Evolutionary conservation across 345 rosid genomes (phyloP), one percentile per base, ranked within the genome.

Genomic region (Dipteronia sinensis): DNA sequence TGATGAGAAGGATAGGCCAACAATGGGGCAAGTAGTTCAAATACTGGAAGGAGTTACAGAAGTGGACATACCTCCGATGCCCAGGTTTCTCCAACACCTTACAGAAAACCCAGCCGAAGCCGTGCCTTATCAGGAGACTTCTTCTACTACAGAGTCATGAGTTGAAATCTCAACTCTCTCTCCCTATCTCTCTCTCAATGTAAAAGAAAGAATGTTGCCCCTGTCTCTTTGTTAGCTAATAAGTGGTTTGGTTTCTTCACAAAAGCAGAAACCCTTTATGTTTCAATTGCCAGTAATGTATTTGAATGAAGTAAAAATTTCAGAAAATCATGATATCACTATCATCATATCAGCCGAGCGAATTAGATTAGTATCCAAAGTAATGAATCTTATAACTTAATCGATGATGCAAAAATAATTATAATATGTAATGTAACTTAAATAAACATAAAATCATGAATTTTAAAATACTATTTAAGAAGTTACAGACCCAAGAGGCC

Each of bases 1-100:
- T n/a, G 61, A 75, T 2, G 76, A 70, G 40, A 49, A 61, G 34
- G 64, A 53, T 23, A 71, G 76, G 68, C 79, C 83, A 12, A 67
- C 40, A 15, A 25, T 63, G 77, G 77, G 58, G 27, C 69, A 63
- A 46, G 69, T 63, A 42, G 69, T 73, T 74, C 11, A 65, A 47
- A 44, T 80, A 34, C 69, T 76, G 10, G 69, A 73, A 49, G 72
- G 72, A 22, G 42, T 64, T 56, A n/a, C 51, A 20, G 72, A 55
- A n/a, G 76, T 58, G 23, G 22, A 20, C 10, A 53, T 10, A n/a
- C 79, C 83, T 16, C 67, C 79, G 27, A 20, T 76, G 49, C 74
- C 73, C 1, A 2, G 55, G 22, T 44, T 66, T 73, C 69, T 75
- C 31, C 71, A 11, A 27, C 56, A 0, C 58, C 68, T 73, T 12